These are phyloP conservation scores for Russula earlei DNA, from an alignment of 768 basidiomycete genomes.

Conservation along the genomic window DNA sequence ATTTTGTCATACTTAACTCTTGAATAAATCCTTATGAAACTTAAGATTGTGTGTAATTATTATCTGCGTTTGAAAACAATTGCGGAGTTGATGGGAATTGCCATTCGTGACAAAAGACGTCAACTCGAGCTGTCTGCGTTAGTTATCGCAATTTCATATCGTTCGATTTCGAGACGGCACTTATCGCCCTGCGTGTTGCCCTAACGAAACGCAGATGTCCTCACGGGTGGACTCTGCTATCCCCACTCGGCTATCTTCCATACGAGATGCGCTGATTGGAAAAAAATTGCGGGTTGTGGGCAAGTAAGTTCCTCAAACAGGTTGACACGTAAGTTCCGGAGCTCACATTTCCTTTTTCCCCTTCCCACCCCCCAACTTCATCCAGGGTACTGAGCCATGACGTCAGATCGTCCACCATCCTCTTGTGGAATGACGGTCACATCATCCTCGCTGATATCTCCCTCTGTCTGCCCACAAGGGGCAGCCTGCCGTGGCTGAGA, in stretches of 20 bases:
- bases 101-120: too few relatives aligned
- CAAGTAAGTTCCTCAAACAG: constrained; percentile 12
- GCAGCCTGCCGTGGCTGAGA: constrained; percentile 12
- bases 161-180: too few relatives aligned
- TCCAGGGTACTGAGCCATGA: constrained; percentile 18
- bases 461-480: constrained; percentile 12
- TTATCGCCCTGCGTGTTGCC: background rate
- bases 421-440: constrained; percentile 14
- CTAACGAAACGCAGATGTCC: constrained; percentile 14
- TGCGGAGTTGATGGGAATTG: too few relatives aligned
- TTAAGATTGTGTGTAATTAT: too few relatives aligned
- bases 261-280: constrained; percentile 15
- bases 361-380: background rate
- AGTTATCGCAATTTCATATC: too few relatives aligned
- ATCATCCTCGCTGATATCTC: constrained; percentile 16
- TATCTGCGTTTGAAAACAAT: too few relatives aligned
- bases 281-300: constrained; percentile 20
- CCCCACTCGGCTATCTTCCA: constrained; percentile 14
- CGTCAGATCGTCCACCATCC: constrained; percentile 7
- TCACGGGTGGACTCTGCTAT: constrained; percentile 14
- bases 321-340: background rate
- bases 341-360: background rate
- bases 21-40: too few relatives aligned
- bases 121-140: too few relatives aligned
- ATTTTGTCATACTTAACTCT: too few relatives aligned